Evolutionary conservation across 768 basidiomycete species (phyloP).

Genomic region (Phanerochaete carnosa): DNA sequence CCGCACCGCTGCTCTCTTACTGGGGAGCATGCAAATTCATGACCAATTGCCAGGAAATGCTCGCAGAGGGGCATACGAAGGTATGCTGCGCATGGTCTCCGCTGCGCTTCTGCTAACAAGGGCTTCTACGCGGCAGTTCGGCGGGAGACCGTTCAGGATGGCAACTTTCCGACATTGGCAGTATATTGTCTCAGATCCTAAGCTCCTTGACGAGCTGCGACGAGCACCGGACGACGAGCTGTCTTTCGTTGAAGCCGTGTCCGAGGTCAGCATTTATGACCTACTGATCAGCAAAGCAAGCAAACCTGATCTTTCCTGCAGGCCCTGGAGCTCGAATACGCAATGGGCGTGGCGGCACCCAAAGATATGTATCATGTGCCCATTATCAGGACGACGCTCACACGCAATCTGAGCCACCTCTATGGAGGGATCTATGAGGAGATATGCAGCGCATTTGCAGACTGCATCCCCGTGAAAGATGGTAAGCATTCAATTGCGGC

Average conservation of each 20-base stretch:
- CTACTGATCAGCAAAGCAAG: not conserved
- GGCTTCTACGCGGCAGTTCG: not conserved
- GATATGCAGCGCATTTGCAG: conserved; percentile 16
- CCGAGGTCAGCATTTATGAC: not conserved
- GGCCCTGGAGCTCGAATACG: not conserved
- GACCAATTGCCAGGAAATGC: not conserved
- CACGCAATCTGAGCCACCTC: conserved; percentile 1
- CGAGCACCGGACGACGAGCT: not conserved
- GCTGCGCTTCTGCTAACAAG: not conserved
- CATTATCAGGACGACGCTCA: conserved; percentile 7
- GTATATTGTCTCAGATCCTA: not conserved
- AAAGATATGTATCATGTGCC: conserved; percentile 28
- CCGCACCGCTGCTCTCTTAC: conserved; percentile 20
- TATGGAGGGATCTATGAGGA: conserved; percentile 20
- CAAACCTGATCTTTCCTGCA: conserved; percentile 1
- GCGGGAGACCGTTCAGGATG: not conserved
- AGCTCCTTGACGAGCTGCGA: conserved; percentile 1
- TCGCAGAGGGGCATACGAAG: not conserved
- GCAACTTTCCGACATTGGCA: not conserved
- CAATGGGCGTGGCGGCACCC: not conserved
- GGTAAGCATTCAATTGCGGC: not conserved
- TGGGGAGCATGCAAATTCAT: not conserved
- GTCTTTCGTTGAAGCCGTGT: not conserved
- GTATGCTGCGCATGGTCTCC: not conserved
- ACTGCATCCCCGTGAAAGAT: conserved; percentile 14